Base-by-base conservation (phyloP, 371 early-diverging fungal genomes). In the Rhizomucor pusillus region DNA sequence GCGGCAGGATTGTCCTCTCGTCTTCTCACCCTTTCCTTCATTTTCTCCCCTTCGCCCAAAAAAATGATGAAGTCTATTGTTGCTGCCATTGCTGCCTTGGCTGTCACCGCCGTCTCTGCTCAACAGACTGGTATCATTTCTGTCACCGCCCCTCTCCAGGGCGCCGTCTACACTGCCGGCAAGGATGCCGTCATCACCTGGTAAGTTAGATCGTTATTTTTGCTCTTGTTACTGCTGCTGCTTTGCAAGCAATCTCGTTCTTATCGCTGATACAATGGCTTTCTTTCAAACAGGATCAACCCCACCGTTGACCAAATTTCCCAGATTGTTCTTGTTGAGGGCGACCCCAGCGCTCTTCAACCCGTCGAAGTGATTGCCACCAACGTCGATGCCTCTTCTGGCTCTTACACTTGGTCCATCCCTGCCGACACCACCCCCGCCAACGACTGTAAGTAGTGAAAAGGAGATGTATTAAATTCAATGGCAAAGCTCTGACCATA, bases 91-190 rank as follows among this genome's bases (percentile, higher is more conserved):
- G 66, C 65, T 52, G 67, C 68, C 37, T 33, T 73, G 43, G 75
- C 64, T 52, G 45, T 65, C 33, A 37, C 67, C 35, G 56, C 57
- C 37, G 71, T 63, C 47, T 64, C 70, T 59, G 71, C 71, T 48
- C 58, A 57, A 37, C 62, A 66, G 46, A 51, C 20, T 10, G 53
- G 50, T 45, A 59, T 66, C 37, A 54, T 69, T 16, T 68, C 65
- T 35, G 52, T 70, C 46, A 72, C 73, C 52, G 49, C 65, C 36
- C 73, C 75, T 50, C 49, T 68, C 12, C n/a, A 39, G 3, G 66
- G 68, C 23, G 63, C 70, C 49, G 60, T 59, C 29, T 56, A 57
- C 50, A 65, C 58, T 50, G 77, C 74, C 50, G 77, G 77, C 54
- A 7, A 54, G 19, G 39, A 57, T 33, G 63, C 66, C 47, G 46